Conservation (phyloP, 2,329 filamentous ascomycete genomes). For the Exserohilum turcica region DNA sequence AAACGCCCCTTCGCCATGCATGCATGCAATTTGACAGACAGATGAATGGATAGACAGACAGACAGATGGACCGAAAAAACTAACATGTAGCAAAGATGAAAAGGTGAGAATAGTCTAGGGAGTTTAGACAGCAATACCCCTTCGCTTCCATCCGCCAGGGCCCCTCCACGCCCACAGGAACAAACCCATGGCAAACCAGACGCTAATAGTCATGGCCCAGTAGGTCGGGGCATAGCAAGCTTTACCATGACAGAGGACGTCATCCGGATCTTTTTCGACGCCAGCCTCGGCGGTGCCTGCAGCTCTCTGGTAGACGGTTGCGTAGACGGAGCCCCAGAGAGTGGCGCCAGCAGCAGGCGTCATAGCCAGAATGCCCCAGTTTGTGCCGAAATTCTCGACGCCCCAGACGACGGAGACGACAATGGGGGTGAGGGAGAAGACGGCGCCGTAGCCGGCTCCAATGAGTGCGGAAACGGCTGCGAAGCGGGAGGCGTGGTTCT, state of each 20-base stretch:
- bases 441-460: conserved; percentile 89
- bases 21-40: background rate
- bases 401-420: conserved; percentile 98
- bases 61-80: background rate
- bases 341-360: conserved; percentile 86
- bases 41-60: too few relatives aligned
- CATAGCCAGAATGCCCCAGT: conserved; percentile 95
- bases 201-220: conserved; percentile 82
- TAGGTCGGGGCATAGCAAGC: conserved; percentile 81
- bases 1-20: conserved; percentile 13
- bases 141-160: conserved; percentile 72
- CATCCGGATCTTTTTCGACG: conserved; percentile 42
- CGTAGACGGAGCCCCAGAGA: conserved; percentile 90
- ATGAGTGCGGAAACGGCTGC: conserved; percentile 84
- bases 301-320: conserved; percentile 74
- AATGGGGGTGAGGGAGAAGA: conserved; percentile 87
- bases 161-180: conserved; percentile 84
- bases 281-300: conserved; percentile 52
- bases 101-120: conserved; percentile 1
- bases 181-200: conserved; percentile 75
- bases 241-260: conserved; percentile 77
- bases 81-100: background rate
- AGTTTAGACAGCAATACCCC: conserved; percentile 69
- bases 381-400: conserved; percentile 97
- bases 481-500: conserved; percentile 78